Conservation (phyloP, 2,329 filamentous ascomycete species). For the Botrytis fragariae region DNA sequence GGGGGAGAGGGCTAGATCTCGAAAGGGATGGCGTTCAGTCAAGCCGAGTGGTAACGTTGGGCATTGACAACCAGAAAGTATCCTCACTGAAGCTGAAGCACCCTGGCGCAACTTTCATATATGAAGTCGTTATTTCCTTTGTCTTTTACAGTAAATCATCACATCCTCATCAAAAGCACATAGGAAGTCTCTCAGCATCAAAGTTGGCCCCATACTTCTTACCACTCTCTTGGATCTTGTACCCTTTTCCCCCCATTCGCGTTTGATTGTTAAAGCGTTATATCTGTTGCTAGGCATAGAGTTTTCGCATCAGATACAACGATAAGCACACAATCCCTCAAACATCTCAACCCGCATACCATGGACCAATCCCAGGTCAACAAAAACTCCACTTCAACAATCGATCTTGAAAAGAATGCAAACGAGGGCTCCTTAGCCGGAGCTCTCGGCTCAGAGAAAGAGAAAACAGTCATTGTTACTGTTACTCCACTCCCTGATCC, state of each 20-base stretch:
- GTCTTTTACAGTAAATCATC: neutral
- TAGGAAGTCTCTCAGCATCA: neutral
- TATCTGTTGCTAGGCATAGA: neutral
- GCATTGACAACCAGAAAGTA: neutral
- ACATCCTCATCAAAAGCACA: neutral
- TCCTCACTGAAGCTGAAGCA: neutral
- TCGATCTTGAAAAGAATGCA: neutral
- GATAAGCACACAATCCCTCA: neutral
- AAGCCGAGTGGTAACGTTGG: neutral
- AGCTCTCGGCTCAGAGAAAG: neutral
- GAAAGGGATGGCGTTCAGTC: neutral
- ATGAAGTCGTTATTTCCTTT: neutral
- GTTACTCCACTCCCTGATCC: neutral
- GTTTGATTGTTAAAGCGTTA: neutral
- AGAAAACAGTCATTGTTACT: neutral
- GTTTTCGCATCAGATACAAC: neutral
- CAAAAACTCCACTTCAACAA: neutral
- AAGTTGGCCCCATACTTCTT: neutral
- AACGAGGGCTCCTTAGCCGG: neutral
- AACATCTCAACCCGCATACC: neutral
- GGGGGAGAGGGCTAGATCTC: neutral
- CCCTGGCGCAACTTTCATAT: conserved; percentile 2
- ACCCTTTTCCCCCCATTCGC: neutral
- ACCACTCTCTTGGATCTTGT: neutral
- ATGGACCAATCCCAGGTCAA: conserved; percentile 4